Conservation (phyloP, 306 rosid genomes). For the Abrus precatorius region DNA sequence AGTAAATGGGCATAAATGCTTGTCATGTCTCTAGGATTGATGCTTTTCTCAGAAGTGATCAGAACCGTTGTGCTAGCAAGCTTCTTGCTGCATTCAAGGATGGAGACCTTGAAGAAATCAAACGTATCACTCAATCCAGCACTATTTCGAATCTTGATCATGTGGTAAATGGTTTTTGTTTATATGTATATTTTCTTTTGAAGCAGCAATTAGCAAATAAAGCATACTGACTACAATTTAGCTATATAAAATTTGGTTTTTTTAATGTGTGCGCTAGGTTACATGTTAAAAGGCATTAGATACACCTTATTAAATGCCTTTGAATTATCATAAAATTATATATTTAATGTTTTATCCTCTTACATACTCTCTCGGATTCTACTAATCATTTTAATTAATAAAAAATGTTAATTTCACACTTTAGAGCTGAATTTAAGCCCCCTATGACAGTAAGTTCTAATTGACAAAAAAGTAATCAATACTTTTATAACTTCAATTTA, state of each 20-base stretch:
- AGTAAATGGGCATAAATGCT: neutral
- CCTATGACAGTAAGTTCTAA: too few species aligned
- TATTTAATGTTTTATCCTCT: too few species aligned
- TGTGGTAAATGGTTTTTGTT: slow-evolving; percentile 55
- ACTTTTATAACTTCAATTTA: too few species aligned
- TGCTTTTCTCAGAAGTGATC: slow-evolving; percentile 68
- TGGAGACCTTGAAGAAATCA: slow-evolving; percentile 80
- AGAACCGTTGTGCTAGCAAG: slow-evolving; percentile 64
- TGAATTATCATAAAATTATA: too few species aligned
- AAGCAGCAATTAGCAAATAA: neutral
- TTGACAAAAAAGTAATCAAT: too few species aligned
- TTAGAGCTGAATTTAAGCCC: too few species aligned
- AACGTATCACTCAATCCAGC: slow-evolving; percentile 68
- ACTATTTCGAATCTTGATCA: slow-evolving; percentile 73
- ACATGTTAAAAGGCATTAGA: too few species aligned
- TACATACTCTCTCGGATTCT: too few species aligned
- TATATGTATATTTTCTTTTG: neutral
- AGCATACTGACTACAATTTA: neutral
- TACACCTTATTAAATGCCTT: too few species aligned
- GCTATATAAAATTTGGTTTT: neutral
- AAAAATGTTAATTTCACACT: too few species aligned
- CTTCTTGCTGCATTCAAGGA: slow-evolving; percentile 71
- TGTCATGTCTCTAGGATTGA: slow-evolving; percentile 56
- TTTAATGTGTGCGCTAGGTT: too few species aligned
- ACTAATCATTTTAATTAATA: too few species aligned